A percentile compares a stretch with the other conserved stretches of the same genome.
Conservation (phyloP, 2,329 filamentous ascomycete genomes). For the Trichoderma afroharzianum region DNA sequence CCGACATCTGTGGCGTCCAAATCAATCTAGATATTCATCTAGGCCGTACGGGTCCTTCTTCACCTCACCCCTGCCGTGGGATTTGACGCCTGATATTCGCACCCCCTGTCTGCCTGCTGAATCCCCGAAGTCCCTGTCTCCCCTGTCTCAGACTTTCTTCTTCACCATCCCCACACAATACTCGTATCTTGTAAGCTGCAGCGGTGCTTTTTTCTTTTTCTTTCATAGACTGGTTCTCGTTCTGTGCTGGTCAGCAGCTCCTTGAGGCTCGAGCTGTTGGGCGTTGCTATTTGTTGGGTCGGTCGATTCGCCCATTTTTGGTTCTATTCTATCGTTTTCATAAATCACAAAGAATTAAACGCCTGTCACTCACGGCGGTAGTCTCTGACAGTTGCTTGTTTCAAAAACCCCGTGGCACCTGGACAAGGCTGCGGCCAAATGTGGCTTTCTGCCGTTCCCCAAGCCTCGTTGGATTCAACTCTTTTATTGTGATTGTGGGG, state of each 20-base stretch:
- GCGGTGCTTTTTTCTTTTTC: neutral
- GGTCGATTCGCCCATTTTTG: neutral
- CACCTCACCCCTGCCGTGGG: neutral
- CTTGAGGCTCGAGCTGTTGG: neutral
- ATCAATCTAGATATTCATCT: constrained; percentile 8
- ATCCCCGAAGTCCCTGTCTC: constrained; percentile 14
- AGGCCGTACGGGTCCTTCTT: neutral
- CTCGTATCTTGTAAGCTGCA: constrained; percentile 6
- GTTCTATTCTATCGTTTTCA: neutral
- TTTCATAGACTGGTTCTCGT: neutral
- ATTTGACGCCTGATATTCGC: neutral
- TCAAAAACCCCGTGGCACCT: neutral
- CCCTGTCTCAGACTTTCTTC: constrained; percentile 8
- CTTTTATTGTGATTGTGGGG: neutral
- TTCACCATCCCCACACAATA: neutral
- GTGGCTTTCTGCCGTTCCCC: neutral
- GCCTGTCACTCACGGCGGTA: neutral
- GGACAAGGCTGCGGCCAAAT: neutral
- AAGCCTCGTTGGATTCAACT: neutral
- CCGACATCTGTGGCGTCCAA: neutral
- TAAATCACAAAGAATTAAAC: neutral
- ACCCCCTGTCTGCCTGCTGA: constrained; percentile 1
- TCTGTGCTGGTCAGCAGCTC: neutral
- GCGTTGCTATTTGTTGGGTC: neutral
- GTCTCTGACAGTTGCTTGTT: neutral